Base-by-base conservation (phyloP, 2,329 filamentous ascomycete genomes). In the Penicillium sp. region DNA sequence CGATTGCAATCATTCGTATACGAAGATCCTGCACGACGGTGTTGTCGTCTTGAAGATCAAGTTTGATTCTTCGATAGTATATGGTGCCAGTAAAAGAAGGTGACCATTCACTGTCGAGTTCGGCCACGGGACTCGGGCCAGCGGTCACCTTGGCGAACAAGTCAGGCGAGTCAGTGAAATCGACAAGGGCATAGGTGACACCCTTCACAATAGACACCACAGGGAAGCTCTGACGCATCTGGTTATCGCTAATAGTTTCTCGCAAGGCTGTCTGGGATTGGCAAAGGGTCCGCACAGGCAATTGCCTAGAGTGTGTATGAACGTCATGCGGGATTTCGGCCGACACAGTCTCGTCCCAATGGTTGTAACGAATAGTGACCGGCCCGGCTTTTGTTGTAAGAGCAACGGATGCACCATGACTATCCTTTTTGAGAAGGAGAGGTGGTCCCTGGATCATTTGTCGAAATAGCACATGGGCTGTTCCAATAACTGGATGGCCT, bases 321-420 rank as follows among this genome's bases (percentile, higher is more conserved):
- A 87, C 78, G 53, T 87, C 77, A 65, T 90, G 85, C 26, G 88
- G 87, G 55, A 91, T 86, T 2, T 68, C 71, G 9, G 87, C 87
- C 43, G 77, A 79, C 4, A 86, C 82, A n/a, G 75, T 64, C 27
- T 65, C 65, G 15, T 66, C 70, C 8, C 62, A 60, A 4, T 68
- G 61, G 56, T 74, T 67, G 55, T 74, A 78, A 9, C 66, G 61
- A 45, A 77, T 65, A 3, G 62, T 57, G 8, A 81, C 77, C 0
- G 64, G 66, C 1, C 80, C 80, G 55, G 68, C 76, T 67, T 70
- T 79, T 55, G 71, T 71, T 46, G 46, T 55, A 45, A 51, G 59
- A 34, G 51, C 55, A 23, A 10, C 24, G 10, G 60, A 56, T 8
- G 24, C 4, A n/a, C 51, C 49, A 12, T 60, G 45, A 24, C 39